Percentiles rank a stretch among this genome's conserved stretches.
Conservation (phyloP, 805 yeast species). For the Lachancea thermotolerans region DNA sequence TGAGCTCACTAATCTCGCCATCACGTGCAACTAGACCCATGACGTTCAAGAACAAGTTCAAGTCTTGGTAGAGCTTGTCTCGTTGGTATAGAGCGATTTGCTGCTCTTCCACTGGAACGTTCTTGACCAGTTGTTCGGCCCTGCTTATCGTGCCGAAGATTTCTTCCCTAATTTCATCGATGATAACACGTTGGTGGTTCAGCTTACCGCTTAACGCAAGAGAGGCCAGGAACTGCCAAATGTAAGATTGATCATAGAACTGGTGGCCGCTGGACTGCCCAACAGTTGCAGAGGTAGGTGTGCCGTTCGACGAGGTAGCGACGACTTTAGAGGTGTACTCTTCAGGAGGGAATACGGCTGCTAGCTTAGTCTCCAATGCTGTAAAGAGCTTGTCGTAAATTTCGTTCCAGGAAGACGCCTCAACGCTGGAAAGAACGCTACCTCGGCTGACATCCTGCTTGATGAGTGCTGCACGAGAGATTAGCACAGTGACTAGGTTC, state of each 20-base stretch:
- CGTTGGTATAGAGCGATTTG: slow-evolving; percentile 39
- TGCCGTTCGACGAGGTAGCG: slow-evolving; percentile 10
- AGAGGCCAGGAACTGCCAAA: slow-evolving; percentile 96
- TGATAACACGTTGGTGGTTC: slow-evolving; percentile 87
- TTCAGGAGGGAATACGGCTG: slow-evolving; percentile 74
- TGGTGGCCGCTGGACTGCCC: slow-evolving; percentile 28
- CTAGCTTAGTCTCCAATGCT: slow-evolving; percentile 67
- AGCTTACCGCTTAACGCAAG: slow-evolving; percentile 85
- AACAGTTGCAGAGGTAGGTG: slow-evolving; percentile 9
- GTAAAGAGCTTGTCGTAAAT: slow-evolving; percentile 80
- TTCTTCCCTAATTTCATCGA: slow-evolving; percentile 89
- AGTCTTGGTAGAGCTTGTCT: slow-evolving; percentile 63
- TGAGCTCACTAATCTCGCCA: slow-evolving; percentile 76
- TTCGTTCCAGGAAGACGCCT: slow-evolving; percentile 55
- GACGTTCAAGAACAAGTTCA: slow-evolving; percentile 88
- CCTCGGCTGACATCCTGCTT: slow-evolving; percentile 63
- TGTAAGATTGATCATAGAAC: slow-evolving; percentile 63
- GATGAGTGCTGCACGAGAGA: slow-evolving; percentile 86
- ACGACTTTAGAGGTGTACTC: slow-evolving; percentile 24
- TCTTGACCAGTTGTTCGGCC: slow-evolving; percentile 46
- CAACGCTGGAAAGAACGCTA: slow-evolving; percentile 35
- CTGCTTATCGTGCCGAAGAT: slow-evolving; percentile 81
- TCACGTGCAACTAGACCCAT: slow-evolving; percentile 94
- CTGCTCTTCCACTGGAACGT: slow-evolving; percentile 27
- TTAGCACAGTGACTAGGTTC: slow-evolving; percentile 79